Conservation (phyloP, 148 eudicot genomes). For the Amaranthus hypochondriacus region DNA sequence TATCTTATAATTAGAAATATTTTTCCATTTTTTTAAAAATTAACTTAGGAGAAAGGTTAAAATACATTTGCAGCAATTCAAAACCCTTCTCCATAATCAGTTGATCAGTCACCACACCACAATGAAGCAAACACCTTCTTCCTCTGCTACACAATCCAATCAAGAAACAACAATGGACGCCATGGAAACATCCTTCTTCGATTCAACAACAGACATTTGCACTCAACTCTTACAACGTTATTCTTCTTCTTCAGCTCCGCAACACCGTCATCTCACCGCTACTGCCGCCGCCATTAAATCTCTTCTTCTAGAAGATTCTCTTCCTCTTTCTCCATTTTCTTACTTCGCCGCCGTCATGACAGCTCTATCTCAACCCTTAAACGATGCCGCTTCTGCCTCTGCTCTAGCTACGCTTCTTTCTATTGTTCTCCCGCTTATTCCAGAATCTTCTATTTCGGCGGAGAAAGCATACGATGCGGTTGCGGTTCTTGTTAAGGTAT, state of each 20-base stretch:
- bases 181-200: constrained; percentile 31
- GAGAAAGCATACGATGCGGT: constrained; percentile 50
- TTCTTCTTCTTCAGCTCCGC: constrained; percentile 64
- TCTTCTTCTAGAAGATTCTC: constrained; percentile 46
- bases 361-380: constrained; percentile 33
- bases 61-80: too few relatives aligned
- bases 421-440: constrained; percentile 56
- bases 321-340: constrained; percentile 57
- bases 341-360: constrained; percentile 76
- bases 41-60: too few relatives aligned
- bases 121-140: not conserved
- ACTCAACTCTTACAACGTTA: constrained; percentile 66
- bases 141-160: not conserved
- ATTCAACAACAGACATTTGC: constrained; percentile 47
- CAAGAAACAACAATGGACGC: constrained; percentile 14
- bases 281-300: constrained; percentile 82
- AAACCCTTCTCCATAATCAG: too few relatives aligned
- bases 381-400: constrained; percentile 46
- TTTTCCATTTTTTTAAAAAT: too few relatives aligned
- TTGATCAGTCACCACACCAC: not conserved
- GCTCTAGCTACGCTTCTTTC: constrained; percentile 65
- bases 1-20: too few relatives aligned
- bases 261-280: constrained; percentile 88
- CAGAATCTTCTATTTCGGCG: constrained; percentile 20
- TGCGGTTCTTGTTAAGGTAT: constrained; percentile 38